A percentile compares a stretch with the other conserved stretches of the same genome.
These are phyloP conservation scores for Ceratocystis albifundus DNA, from an alignment of 2,329 filamentous ascomycete genomes.

Conservation along the genomic window DNA sequence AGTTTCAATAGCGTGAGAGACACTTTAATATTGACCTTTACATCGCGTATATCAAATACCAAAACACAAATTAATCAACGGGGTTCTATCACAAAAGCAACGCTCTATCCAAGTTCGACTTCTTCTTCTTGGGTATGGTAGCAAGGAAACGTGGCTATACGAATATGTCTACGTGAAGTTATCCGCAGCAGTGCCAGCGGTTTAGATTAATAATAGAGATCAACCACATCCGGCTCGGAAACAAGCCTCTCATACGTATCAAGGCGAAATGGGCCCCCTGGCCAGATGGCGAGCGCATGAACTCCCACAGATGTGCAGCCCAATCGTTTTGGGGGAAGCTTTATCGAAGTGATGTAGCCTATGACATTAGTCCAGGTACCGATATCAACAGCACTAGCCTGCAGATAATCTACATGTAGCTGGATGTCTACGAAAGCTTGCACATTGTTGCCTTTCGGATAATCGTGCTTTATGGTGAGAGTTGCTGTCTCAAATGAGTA, in stretches of 20 bases:
- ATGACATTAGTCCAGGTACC: slow-evolving; percentile 88
- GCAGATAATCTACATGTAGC: slow-evolving; percentile 56
- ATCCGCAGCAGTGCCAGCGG: neutral
- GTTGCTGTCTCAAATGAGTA: slow-evolving; percentile 46
- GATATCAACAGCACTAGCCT: slow-evolving; percentile 50
- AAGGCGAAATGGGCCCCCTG: slow-evolving; percentile 60
- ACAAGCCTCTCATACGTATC: slow-evolving; percentile 52
- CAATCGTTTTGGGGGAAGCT: neutral
- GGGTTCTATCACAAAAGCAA: neutral
- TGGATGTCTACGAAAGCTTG: slow-evolving; percentile 56
- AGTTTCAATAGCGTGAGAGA: no score
- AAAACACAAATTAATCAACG: neutral
- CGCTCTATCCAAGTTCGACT: neutral
- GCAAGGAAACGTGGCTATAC: neutral
- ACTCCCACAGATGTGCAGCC: slow-evolving; percentile 35
- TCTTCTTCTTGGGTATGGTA: neutral
- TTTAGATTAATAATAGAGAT: neutral
- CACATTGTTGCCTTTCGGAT: slow-evolving; percentile 38
- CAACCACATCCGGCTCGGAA: neutral
- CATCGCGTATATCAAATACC: neutral
- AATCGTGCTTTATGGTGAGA: slow-evolving; percentile 57
- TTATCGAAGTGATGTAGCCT: slow-evolving; percentile 52
- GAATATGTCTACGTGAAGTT: no score
- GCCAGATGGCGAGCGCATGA: slow-evolving; percentile 69
- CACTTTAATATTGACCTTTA: no score